Conservation (phyloP, 352 stramenopile genomes). For the Elongisporangium senticosum region DNA sequence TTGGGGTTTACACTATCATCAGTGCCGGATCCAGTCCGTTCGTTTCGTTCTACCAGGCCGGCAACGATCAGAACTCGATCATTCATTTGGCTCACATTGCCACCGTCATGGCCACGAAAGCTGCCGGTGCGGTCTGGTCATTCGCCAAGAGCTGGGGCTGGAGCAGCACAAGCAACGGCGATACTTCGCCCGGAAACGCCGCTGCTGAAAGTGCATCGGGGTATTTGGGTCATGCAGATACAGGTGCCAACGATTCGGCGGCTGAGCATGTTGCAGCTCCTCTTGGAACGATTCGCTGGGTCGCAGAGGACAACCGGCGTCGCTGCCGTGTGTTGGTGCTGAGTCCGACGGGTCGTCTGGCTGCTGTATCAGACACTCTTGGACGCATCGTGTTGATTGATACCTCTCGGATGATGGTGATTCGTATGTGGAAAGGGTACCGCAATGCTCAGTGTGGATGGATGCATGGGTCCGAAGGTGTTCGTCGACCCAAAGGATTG, state of each 20-base stretch:
- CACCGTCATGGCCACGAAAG: conserved; percentile 67
- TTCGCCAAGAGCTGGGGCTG: conserved; percentile 84
- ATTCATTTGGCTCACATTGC: conserved; percentile 84
- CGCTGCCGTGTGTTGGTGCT: conserved; percentile 56
- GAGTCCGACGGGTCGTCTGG: conserved; percentile 62
- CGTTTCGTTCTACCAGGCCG: conserved; percentile 78
- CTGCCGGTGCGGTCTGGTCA: conserved; percentile 72
- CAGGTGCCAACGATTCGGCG: conserved; percentile 35
- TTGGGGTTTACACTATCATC: conserved; percentile 69
- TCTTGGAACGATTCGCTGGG: conserved; percentile 36
- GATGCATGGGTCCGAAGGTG: conserved; percentile 69
- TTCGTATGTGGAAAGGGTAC: conserved; percentile 88
- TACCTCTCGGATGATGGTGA: conserved; percentile 71
- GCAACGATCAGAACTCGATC: conserved; percentile 83
- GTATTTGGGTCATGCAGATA: conserved; percentile 19
- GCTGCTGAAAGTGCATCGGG: conserved; percentile 7
- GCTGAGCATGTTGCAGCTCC: conserved; percentile 71
- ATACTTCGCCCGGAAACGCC: conserved; percentile 2
- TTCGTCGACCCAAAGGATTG: conserved; percentile 35
- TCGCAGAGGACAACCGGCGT: conserved; percentile 57
- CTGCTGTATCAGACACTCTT: conserved; percentile 68
- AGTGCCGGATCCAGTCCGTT: conserved; percentile 63
- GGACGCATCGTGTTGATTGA: conserved; percentile 74
- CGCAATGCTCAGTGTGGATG: conserved; percentile 75
- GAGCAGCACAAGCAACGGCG: conserved; percentile 14